These are phyloP conservation scores for Salix suchowensis DNA, from an alignment of 345 rosid species.

Conservation along the genomic window DNA sequence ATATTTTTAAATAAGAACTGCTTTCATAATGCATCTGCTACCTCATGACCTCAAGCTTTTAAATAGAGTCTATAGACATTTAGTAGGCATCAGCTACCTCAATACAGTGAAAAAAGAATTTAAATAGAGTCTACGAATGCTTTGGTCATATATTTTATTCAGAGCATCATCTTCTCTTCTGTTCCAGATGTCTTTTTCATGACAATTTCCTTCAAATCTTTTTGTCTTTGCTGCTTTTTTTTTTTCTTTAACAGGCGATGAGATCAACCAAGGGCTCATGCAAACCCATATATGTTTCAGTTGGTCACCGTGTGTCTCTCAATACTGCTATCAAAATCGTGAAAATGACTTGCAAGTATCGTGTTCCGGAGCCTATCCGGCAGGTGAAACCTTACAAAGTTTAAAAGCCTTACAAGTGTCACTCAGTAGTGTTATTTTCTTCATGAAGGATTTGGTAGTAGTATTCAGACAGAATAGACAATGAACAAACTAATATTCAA, in stretches of 20 bases:
- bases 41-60: not conserved
- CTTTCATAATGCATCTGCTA: not conserved
- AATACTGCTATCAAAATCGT: slow-evolving; percentile 56
- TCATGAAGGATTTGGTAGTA: not conserved
- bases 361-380: slow-evolving; percentile 84
- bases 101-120: no score
- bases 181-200: not conserved
- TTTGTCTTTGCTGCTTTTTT: not conserved
- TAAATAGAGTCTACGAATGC: no score
- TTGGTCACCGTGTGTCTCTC: slow-evolving; percentile 79
- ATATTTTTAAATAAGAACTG: no score
- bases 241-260: slow-evolving; percentile 46
- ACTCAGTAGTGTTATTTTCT: not conserved
- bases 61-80: not conserved
- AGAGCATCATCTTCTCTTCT: not conserved
- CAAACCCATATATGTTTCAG: slow-evolving; percentile 73
- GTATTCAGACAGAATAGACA: not conserved
- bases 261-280: slow-evolving; percentile 47
- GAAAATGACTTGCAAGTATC: slow-evolving; percentile 65
- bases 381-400: slow-evolving; percentile 46
- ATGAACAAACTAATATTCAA: not conserved
- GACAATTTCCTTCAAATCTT: not conserved
- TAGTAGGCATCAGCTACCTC: not conserved
- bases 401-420: not conserved
- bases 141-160: no score